Conservation (phyloP, 768 basidiomycete genomes). For the Amanita pseudoporphyria region DNA sequence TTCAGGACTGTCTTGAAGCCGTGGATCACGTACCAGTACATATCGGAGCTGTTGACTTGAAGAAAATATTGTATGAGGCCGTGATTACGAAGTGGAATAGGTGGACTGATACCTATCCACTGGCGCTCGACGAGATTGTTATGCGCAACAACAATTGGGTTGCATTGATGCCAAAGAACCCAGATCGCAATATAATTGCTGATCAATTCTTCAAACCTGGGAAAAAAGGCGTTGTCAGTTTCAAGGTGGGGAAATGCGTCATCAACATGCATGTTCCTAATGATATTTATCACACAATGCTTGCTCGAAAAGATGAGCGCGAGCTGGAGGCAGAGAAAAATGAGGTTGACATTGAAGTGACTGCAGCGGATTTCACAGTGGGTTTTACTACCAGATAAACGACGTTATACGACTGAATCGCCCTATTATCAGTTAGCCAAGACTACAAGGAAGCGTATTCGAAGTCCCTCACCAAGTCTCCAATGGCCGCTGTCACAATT, state of each 20-base stretch:
- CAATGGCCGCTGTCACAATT: no score
- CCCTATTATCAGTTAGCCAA: no score
- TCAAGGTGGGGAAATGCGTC: conserved; percentile 2
- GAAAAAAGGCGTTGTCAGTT: conserved; percentile 2
- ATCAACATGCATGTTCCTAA: conserved; percentile 9
- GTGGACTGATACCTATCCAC: conserved; percentile 5
- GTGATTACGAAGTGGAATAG: conserved; percentile 11
- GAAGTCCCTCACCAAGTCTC: no score
- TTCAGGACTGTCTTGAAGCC: conserved; percentile 14
- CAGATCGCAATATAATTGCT: conserved; percentile 6
- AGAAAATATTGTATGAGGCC: conserved; percentile 10
- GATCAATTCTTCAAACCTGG: conserved; percentile 5
- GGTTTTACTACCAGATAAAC: no score
- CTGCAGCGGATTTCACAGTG: no score
- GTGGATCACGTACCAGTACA: conserved; percentile 16
- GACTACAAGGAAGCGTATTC: no score
- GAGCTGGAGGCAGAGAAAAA: no score
- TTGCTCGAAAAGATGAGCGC: no score
- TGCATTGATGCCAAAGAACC: neutral
- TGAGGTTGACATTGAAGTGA: no score
- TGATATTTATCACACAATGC: conserved; percentile 1
- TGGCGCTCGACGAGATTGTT: conserved; percentile 1
- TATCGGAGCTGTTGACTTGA: conserved; percentile 15
- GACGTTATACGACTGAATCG: no score
- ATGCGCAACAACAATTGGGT: conserved; percentile 7